phyloP scores from a whole-genome alignment of 768 basidiomycete species.

The Lactifluus echinatus region DNA sequence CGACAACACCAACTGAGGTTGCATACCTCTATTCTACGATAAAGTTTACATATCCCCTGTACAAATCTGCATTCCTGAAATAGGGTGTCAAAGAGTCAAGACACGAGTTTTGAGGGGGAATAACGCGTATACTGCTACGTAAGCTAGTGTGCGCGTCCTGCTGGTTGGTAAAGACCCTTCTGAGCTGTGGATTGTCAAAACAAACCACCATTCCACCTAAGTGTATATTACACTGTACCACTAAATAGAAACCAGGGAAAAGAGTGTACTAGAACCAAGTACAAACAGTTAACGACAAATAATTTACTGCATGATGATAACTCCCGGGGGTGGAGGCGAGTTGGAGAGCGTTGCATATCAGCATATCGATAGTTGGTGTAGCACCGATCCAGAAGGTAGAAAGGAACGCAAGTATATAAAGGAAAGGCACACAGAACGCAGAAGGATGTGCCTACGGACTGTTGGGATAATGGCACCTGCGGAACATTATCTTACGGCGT shows the following conservation, averaged over 20 bases:
- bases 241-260: not conserved
- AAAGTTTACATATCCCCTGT: no score
- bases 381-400: not conserved
- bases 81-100: not conserved
- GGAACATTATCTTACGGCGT: not conserved
- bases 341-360: not conserved
- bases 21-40: no score
- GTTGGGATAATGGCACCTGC: not conserved
- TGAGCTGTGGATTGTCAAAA: not conserved
- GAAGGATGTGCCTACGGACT: not conserved
- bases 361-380: not conserved
- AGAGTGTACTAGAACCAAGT: not conserved
- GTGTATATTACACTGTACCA: not conserved
- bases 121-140: not conserved
- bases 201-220: not conserved
- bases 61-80: no score
- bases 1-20: not conserved
- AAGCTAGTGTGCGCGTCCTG: no score
- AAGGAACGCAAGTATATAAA: not conserved
- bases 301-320: slow-evolving; percentile 7
- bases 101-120: not conserved
- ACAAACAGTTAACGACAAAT: not conserved
- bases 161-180: no score
- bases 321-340: not conserved
- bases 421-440: not conserved